Percentiles rank a stretch among this genome's conserved stretches.
Conservation (phyloP, 805 yeast species). For the Schwanniomyces polymorphus region DNA sequence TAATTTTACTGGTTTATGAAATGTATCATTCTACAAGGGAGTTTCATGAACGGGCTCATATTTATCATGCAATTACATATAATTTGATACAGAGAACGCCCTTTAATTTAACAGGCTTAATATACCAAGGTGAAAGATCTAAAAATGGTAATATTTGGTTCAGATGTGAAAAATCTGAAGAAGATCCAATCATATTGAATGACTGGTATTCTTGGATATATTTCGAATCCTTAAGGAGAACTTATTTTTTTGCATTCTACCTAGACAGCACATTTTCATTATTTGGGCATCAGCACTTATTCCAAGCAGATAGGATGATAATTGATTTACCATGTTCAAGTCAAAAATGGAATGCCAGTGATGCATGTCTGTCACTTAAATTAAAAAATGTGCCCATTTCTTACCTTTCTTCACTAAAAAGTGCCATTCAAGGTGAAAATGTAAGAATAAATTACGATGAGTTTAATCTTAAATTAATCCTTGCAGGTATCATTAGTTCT, state of each 20-base stretch:
- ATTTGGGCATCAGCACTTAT: too few species aligned
- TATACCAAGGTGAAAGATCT: too few species aligned
- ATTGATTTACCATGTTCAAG: too few species aligned
- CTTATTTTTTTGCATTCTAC: slow-evolving; percentile 26
- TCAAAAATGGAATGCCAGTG: too few species aligned
- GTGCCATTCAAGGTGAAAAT: too few species aligned
- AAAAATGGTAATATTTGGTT: too few species aligned
- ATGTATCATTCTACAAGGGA: slow-evolving; percentile 62
- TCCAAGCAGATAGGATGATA: too few species aligned
- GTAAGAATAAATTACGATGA: too few species aligned
- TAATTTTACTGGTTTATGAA: slow-evolving; percentile 69
- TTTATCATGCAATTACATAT: slow-evolving; percentile 71
- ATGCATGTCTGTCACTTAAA: not conserved
- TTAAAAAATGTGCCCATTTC: not conserved
- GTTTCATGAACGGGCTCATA: slow-evolving; percentile 72
- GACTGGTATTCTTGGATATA: slow-evolving; percentile 29
- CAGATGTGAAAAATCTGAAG: too few species aligned
- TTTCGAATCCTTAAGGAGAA: slow-evolving; percentile 29
- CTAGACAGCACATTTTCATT: too few species aligned
- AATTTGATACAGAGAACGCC: slow-evolving; percentile 19
- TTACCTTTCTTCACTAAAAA: not conserved
- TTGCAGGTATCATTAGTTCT: too few species aligned
- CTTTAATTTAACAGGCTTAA: slow-evolving; percentile 3
- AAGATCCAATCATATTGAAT: slow-evolving; percentile 1
- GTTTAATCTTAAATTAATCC: too few species aligned